phyloP scores from a whole-genome alignment of 345 rosid genomes.

The Syzygium aromaticum region DNA sequence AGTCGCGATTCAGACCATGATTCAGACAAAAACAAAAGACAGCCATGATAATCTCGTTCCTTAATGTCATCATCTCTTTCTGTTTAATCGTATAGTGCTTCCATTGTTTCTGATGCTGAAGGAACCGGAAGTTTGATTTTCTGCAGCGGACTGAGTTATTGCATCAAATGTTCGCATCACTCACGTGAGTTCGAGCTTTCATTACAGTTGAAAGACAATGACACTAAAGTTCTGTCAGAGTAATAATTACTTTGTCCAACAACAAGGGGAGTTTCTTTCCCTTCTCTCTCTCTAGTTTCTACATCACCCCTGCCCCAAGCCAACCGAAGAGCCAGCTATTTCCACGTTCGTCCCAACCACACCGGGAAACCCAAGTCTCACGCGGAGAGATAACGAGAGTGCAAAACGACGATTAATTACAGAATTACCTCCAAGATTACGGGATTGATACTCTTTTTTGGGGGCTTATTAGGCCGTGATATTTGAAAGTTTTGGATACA shows the following conservation, averaged over 20 bases:
- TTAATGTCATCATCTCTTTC: neutral
- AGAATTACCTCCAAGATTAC: neutral
- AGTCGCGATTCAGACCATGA: no score
- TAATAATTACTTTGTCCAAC: neutral
- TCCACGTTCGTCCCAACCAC: neutral
- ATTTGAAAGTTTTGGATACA: neutral
- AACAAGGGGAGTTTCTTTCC: neutral
- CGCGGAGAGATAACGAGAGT: neutral
- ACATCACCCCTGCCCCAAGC: neutral
- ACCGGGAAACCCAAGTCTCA: neutral
- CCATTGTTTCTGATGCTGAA: neutral
- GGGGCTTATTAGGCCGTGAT: neutral
- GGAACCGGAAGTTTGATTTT: neutral
- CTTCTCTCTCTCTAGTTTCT: constrained; percentile 10
- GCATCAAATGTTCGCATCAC: neutral
- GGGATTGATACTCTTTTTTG: neutral
- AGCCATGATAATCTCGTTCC: neutral
- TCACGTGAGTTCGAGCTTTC: neutral
- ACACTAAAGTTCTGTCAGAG: neutral
- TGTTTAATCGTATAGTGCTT: neutral
- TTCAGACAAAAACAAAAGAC: neutral
- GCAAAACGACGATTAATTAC: neutral
- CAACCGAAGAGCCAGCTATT: neutral
- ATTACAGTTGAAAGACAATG: neutral
- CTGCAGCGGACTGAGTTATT: neutral